A percentile compares a stretch with the other conserved stretches of the same genome.
phyloP scores from a whole-genome alignment of 331 rosid species.

The Quercus phellos region DNA sequence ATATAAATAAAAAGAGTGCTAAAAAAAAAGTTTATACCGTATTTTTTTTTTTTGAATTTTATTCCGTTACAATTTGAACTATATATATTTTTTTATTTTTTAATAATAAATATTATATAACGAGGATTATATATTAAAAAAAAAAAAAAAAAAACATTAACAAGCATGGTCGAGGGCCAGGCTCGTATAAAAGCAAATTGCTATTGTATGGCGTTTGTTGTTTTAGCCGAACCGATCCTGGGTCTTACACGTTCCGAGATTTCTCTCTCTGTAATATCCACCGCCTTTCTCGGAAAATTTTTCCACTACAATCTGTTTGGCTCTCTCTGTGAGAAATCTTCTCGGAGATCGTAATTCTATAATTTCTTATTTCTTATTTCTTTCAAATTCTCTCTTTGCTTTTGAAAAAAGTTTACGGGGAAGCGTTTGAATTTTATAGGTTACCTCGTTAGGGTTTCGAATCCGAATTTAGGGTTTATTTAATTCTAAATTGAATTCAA shows the following conservation, averaged over 20 bases:
- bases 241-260: conserved; percentile 26
- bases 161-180: not conserved
- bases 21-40: no score
- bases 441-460: conserved; percentile 27
- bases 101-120: not conserved
- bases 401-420: conserved; percentile 6
- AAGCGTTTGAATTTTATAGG: conserved; percentile 4
- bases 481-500: not conserved
- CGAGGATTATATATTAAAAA: not conserved
- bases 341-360: conserved; percentile 17
- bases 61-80: no score
- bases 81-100: no score
- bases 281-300: conserved; percentile 14
- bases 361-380: conserved; percentile 3
- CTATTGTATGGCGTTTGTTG: not conserved
- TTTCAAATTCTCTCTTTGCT: not conserved
- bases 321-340: not conserved
- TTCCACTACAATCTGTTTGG: conserved; percentile 2
- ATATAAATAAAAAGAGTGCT: no score
- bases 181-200: not conserved
- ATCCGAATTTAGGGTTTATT: conserved; percentile 24
- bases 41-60: no score
- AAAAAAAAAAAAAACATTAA: not conserved
- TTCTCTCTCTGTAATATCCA: conserved; percentile 26
- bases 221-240: conserved; percentile 16